Conservation (phyloP, 768 basidiomycete genomes). For the Trichaptum fuscoviolaceum region DNA sequence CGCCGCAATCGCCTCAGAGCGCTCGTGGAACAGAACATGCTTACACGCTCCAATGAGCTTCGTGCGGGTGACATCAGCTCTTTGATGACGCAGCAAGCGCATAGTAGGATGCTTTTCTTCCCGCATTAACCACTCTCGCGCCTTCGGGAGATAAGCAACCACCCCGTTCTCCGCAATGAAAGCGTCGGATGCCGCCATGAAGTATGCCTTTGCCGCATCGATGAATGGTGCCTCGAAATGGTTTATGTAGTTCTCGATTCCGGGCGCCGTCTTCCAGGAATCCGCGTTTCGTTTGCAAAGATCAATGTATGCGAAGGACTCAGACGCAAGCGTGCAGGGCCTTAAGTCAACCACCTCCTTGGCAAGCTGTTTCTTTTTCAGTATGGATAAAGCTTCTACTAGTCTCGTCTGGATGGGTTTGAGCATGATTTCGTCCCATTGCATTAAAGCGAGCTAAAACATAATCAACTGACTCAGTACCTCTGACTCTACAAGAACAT, state of each 20-base stretch:
- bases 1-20: slow-evolving; percentile 82
- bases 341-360: no score
- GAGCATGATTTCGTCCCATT: slow-evolving; percentile 94
- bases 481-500: no score
- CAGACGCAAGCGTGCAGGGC: slow-evolving; percentile 94
- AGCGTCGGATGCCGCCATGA: slow-evolving; percentile 84
- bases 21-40: slow-evolving; percentile 84
- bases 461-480: no score
- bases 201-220: slow-evolving; percentile 82
- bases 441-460: slow-evolving; percentile 85
- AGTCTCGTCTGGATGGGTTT: slow-evolving; percentile 74
- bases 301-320: slow-evolving; percentile 88
- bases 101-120: slow-evolving; percentile 83
- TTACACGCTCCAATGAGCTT: slow-evolving; percentile 48
- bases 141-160: slow-evolving; percentile 92
- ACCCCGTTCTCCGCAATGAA: slow-evolving; percentile 87
- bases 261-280: slow-evolving; percentile 86
- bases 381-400: slow-evolving; percentile 83
- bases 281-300: no score
- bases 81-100: no score
- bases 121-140: slow-evolving; percentile 85
- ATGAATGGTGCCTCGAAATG: slow-evolving; percentile 88
- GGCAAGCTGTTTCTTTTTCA: slow-evolving; percentile 90
- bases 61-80: no score
- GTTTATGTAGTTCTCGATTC: slow-evolving; percentile 89